Evolutionary conservation across 164 flowering plant genomes (phyloP).

Genomic region (Berberis thunbergii): DNA sequence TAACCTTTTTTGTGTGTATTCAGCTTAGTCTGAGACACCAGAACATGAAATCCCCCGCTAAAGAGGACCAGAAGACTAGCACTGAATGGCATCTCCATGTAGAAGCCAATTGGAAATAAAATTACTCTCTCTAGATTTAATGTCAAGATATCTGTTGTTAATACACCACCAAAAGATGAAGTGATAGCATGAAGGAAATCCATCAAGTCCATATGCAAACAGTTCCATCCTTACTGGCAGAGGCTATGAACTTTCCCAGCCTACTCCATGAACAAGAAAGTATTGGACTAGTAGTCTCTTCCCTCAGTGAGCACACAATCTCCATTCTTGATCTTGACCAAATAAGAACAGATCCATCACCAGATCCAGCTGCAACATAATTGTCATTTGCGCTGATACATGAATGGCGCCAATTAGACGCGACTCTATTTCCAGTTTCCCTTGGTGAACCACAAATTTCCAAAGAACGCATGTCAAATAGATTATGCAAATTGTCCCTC

Average conservation of each 20-base stretch:
- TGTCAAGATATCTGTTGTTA: too few species aligned
- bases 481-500: conserved; percentile 84
- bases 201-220: conserved; percentile 67
- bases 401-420: conserved; percentile 91
- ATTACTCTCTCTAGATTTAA: too few species aligned
- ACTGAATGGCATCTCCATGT: too few species aligned
- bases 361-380: conserved; percentile 82
- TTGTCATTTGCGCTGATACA: conserved; percentile 87
- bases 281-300: conserved; percentile 55
- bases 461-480: conserved; percentile 70
- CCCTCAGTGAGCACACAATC: conserved; percentile 63
- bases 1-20: too few species aligned
- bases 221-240: conserved; percentile 74
- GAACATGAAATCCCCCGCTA: too few species aligned
- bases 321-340: conserved; percentile 70
- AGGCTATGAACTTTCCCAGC: conserved; percentile 71
- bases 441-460: conserved; percentile 80
- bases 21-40: too few species aligned
- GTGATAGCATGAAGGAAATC: not conserved
- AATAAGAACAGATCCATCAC: conserved; percentile 69
- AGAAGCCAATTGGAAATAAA: too few species aligned
- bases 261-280: conserved; percentile 90
- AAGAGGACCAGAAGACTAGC: too few species aligned
- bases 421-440: conserved; percentile 62
- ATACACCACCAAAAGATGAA: not conserved